Base-by-base conservation (phyloP, 1,284 basidiomycete genomes). In the Ustilago tritici region DNA sequence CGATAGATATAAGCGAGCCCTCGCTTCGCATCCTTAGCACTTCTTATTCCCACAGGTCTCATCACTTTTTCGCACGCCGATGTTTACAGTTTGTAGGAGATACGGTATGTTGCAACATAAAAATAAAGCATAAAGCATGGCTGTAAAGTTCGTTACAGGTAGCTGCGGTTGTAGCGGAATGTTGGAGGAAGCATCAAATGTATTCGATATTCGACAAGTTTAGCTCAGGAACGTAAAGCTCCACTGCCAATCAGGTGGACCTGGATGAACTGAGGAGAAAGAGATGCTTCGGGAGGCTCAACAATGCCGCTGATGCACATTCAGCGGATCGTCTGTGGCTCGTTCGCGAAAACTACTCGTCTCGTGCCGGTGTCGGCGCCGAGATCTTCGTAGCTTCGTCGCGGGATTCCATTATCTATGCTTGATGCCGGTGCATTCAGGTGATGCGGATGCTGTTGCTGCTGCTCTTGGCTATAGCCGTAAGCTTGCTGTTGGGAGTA, bases 321-420 rank as follows among this genome's bases (percentile, higher is more conserved):
- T 66, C 49, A 78, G 43, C 71, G 71, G 32, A 78, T 70, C 19
- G 57, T 64, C 56, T 68, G 67, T 19, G 72, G 64, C 36, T 66
- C 58, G 14, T 62, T 61, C 8, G 62, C 76, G 69, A 78, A 78
- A 12, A 61, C 60, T 11, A 78, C 76, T 28, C 67, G 61, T 34
- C 72, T 78, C 35, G 70, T 61, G 11, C 50, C 60, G 5, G 35
- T 23, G 10, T 67, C 60, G 6, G 60, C 35, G 9, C 31, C 57
- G n/a, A 67, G 32, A 11, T 76, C 76, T 1, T 78, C 76, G 41
- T 67, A 75, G 56, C 76, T 78, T n/a, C 72, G 46, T 32, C 63
- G 38, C 12, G 71, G 58, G 12, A 43, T n/a, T 0, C 19, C 59
- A 3, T 32, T 47, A 11, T 68, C 70, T 35, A 56, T 55, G 3